phyloP scores from a whole-genome alignment of 805 yeast species.

The Candida endomychidarum region DNA sequence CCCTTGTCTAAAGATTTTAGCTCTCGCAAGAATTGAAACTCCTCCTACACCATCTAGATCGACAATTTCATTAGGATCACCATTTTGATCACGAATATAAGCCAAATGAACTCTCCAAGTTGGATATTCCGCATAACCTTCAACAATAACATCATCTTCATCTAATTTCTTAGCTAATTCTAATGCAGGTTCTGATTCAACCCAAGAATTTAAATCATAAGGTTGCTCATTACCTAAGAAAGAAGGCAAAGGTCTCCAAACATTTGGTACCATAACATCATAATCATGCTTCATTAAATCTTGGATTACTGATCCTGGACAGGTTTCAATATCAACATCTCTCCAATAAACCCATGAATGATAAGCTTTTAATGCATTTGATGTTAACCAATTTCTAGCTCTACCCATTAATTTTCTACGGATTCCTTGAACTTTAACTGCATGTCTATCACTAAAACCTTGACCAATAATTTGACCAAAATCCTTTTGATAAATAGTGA shows the following conservation, averaged over 20 bases:
- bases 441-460: slow-evolving; percentile 81
- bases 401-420: slow-evolving; percentile 84
- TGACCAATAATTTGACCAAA: slow-evolving; percentile 85
- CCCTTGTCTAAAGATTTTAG: slow-evolving; percentile 72
- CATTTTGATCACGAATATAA: slow-evolving; percentile 60
- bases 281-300: slow-evolving; percentile 66
- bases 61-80: slow-evolving; percentile 61
- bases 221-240: slow-evolving; percentile 91
- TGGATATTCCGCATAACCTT: slow-evolving; percentile 84
- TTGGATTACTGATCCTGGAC: slow-evolving; percentile 74
- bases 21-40: slow-evolving; percentile 75
- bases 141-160: slow-evolving; percentile 85
- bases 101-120: slow-evolving; percentile 85
- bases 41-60: slow-evolving; percentile 87
- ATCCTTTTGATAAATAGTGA: slow-evolving; percentile 78
- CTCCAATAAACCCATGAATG: slow-evolving; percentile 94
- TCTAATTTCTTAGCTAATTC: slow-evolving; percentile 61
- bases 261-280: slow-evolving; percentile 82
- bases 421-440: slow-evolving; percentile 81
- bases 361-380: slow-evolving; percentile 72
- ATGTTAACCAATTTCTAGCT: slow-evolving; percentile 80
- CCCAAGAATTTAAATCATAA: slow-evolving; percentile 95
- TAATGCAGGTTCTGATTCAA: slow-evolving; percentile 77
- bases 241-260: slow-evolving; percentile 95
- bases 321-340: slow-evolving; percentile 82